Base-by-base conservation (phyloP, 768 basidiomycete species). In the Cantharellus anzutake region DNA sequence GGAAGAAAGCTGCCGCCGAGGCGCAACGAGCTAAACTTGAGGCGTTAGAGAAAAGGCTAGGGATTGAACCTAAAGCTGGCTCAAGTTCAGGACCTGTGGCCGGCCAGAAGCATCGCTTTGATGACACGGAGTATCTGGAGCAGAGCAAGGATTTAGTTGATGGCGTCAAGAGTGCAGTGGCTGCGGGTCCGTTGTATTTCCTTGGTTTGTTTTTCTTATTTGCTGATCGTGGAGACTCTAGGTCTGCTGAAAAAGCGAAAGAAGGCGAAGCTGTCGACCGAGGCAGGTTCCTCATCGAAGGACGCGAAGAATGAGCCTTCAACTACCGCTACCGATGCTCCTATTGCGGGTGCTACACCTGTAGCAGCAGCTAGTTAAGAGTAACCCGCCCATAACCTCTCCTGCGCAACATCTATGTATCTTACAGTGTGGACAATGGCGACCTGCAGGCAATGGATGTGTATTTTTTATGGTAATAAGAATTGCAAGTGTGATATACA, bases 51-150 rank as follows among this genome's bases (percentile, higher is more conserved):
- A 81, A 79, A 62, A 83, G 84, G 67, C 79, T 94, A 2, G 86
- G 86, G 1, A 84, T 90, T 38, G 71, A 71, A 41, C 71, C 42
- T 37, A 58, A 60, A 5, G 59, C 66, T 16, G 48, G 63, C 4
- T 68, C 71, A 3, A 70, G 67, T 42, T 60, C 66, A 34, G 75
- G 78, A 42, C 41, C 60, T 40, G 71, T 76, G 3, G 76, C 81
- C 0, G 86, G 86, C 5, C 83, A 78, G 75, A 96, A 94, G 67
- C 86, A 88, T 65, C 79, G 87, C 37, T 82, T 98, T 52, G 92
- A 97, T 56, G 94, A 99, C 66, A 83, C 81, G 2, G 85, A 91
- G 69, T 99, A 85, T 68, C 68, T 99, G 42, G 92, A 97, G 68
- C 83, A 94, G 72, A 91, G 83, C 65, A 75, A 79, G 69, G 91